Evolutionary conservation across 306 rosid species (phyloP), one percentile per base, ranked within the genome.

Genomic region (Pyrus bretschneideri): DNA sequence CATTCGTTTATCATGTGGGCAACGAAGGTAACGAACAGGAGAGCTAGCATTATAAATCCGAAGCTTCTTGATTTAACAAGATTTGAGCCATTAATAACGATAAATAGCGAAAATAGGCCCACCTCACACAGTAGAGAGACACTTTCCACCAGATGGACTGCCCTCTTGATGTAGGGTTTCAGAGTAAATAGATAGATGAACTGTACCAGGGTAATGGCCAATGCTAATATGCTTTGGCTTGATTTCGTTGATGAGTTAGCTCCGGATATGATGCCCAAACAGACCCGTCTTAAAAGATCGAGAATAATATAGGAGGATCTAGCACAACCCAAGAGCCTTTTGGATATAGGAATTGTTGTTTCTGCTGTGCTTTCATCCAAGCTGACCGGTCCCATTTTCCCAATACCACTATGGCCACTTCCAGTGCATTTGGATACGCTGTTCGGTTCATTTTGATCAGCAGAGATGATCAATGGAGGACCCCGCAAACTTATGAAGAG

Each of bases 401-500:
- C 86, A 9, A 70, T 77, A 69, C 89, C 83, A 45, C 71, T 81
- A 66, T 42, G 76, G 45, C 82, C 73, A 66, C 83, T 80, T 64
- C 75, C 86, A 19, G 81, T 76, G 87, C 83, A 84, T 70, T 79
- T 82, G 74, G 81, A 54, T 58, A 67, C 38, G 70, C 85, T 61
- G 74, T 78, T 86, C 57, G 81, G 81, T 73, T 87, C 89, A 67
- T 72, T 73, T 60, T 81, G 89, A 81, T 87, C 81, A 44, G 78
- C 85, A 69, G 73, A 61, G 52, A 79, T 74, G 51, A 76, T 64
- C 33, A 74, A 54, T 7, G 90, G 89, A 71, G 79, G 83, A 66
- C 93, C 96, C 74, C 78, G 86, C 74, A 67, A 76, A 80, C 62
- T 72, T 58, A 86, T 88, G 44, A 90, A 90, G 74, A 90, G 89